phyloP scores from a whole-genome alignment of 1,284 basidiomycete genomes.

The Dichomitus squalens region DNA sequence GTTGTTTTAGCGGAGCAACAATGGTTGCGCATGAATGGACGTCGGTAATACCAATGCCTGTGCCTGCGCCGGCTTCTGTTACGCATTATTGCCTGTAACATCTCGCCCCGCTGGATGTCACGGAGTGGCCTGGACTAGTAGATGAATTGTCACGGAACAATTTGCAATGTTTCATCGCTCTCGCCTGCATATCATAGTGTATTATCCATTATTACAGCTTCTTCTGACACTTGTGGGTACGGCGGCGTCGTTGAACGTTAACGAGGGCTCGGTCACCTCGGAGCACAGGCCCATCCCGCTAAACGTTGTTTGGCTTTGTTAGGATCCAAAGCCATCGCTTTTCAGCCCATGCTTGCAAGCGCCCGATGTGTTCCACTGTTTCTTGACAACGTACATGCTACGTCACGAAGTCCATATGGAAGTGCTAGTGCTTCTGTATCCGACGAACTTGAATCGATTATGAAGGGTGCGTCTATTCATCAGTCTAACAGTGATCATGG shows the following conservation, averaged over 20 bases:
- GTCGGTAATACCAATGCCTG: not conserved
- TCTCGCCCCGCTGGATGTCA: not conserved
- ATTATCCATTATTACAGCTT: not conserved
- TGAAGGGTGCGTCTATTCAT: no score
- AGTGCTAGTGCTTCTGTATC: no score
- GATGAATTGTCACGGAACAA: not conserved
- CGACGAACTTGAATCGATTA: no score
- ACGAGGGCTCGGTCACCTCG: not conserved
- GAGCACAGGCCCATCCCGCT: not conserved
- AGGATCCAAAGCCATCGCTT: not conserved
- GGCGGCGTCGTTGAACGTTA: not conserved
- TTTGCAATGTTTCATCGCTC: not conserved
- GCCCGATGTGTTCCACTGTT: no score
- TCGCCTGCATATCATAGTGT: not conserved
- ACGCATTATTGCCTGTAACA: not conserved
- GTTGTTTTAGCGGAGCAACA: slow-evolving; percentile 3
- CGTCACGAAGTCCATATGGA: no score
- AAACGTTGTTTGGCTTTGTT: not conserved
- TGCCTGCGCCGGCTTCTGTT: no score
- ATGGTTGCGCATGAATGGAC: not conserved
- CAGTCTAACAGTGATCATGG: no score
- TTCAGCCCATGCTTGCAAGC: not conserved
- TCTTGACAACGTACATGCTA: no score
- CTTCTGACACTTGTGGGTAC: not conserved
- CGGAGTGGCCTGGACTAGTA: not conserved